Evolutionary conservation across 1,284 basidiomycete species (phyloP), one percentile per base, ranked within the genome.

Genomic region (Ceratobasidium theobromae): DNA sequence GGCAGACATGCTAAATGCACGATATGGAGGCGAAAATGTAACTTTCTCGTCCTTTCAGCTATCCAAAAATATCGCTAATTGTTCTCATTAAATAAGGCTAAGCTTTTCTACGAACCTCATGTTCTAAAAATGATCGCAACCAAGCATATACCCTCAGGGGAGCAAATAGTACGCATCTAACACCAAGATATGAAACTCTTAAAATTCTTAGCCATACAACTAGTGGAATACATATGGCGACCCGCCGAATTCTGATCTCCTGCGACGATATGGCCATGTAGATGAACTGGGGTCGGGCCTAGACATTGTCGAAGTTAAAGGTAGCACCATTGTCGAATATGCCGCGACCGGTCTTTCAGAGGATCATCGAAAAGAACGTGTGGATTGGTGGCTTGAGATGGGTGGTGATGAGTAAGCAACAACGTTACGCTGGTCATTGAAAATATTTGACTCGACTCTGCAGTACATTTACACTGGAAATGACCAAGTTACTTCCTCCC

Each of bases 191-290:
- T 43, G 23, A 71, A 9, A n/a, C 6, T 12, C 70, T 28, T 55
- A 67, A 48, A 33, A 40, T 21, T 2, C 40, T 23, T 67, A 58
- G 52, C 53, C 48, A 67, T 12, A 69, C 62, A 55, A 65, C 4
- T 69, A 95, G 92, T 93, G 87, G 84, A 99, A 99, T 76, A 98
- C 97, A 0, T 99, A 98, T 75, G 93, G 89, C 25, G 91, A 97
- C 73, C 91, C 88, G 6, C 94, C 96, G 2, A 99, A 99, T 74
- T 86, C 91, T n/a, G 95, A 97, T 72, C 84, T 99, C 1, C 81
- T 99, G 21, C 86, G 97, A 53, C 86, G 93, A 54, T 99, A 98
- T 73, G 96, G 96, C 0, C 91, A 98, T 74, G 88, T 98, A 53
- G 97, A 99, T 76, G 75, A 88, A 0, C 70, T 76, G 48, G 87